Conservation (phyloP, 345 rosid species). For the Linum trigynum region DNA sequence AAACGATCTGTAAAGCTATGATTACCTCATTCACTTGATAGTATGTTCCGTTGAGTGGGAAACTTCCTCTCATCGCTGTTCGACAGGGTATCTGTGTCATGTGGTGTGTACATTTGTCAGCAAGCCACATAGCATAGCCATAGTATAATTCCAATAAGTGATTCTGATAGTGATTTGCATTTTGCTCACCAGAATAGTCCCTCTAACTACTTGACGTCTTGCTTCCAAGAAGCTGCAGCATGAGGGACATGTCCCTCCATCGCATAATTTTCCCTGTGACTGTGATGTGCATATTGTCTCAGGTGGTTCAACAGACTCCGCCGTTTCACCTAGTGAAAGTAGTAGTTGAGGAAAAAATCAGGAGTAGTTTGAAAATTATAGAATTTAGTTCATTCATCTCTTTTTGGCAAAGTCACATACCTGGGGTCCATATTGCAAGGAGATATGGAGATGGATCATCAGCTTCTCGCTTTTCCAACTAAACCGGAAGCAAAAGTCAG, state of each 20-base stretch:
- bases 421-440: slow-evolving; percentile 98
- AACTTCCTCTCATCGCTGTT: slow-evolving; percentile 28
- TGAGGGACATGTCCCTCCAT: slow-evolving; percentile 56
- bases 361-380: background rate
- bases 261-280: slow-evolving; percentile 39
- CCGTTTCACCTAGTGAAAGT: slow-evolving; percentile 60
- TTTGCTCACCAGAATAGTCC: slow-evolving; percentile 69
- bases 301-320: slow-evolving; percentile 55
- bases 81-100: slow-evolving; percentile 23
- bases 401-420: slow-evolving; percentile 22
- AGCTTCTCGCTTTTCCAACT: slow-evolving; percentile 71
- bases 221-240: slow-evolving; percentile 69
- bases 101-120: background rate
- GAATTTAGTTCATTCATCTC: background rate
- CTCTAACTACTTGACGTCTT: slow-evolving; percentile 65
- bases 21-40: slow-evolving; percentile 26
- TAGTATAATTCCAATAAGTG: background rate
- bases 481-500: slow-evolving; percentile 14
- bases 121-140: background rate
- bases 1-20: background rate
- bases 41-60: slow-evolving; percentile 29
- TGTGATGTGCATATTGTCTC: slow-evolving; percentile 47
- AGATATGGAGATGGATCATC: slow-evolving; percentile 83
- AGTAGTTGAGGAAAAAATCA: background rate
- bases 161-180: slow-evolving; percentile 6